phyloP scores from a whole-genome alignment of 2,329 filamentous ascomycete genomes.

The Fusarium sp. region DNA sequence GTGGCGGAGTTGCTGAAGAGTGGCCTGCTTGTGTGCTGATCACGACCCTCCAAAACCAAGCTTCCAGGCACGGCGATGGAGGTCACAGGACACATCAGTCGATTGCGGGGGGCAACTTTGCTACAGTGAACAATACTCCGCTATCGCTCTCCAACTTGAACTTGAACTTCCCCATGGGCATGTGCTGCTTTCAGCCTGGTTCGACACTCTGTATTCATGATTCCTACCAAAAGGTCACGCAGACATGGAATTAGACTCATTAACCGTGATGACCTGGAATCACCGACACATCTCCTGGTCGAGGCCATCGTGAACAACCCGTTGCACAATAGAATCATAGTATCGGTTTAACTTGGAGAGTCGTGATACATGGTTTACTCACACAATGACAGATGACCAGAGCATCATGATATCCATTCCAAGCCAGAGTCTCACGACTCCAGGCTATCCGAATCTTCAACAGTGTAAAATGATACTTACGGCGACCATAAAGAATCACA shows the following conservation, averaged over 20 bases:
- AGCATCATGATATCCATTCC: neutral
- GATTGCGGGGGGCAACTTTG: conserved; percentile 20
- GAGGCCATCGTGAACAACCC: neutral
- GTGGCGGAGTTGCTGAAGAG: conserved; percentile 15
- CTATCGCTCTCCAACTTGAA: conserved; percentile 4
- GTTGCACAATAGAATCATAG: neutral
- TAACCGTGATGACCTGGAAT: neutral
- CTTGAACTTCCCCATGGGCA: neutral
- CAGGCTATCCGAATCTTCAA: neutral
- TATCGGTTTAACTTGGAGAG: neutral
- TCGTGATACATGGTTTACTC: neutral
- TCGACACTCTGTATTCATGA: neutral
- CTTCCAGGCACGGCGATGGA: neutral
- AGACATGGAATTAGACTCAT: conserved; percentile 6
- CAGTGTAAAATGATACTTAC: neutral
- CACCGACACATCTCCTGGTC: neutral
- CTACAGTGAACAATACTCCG: conserved; percentile 10
- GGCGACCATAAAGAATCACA: neutral
- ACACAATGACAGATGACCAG: neutral
- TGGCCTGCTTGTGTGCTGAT: conserved; percentile 37
- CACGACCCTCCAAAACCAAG: conserved; percentile 12
- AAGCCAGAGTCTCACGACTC: neutral
- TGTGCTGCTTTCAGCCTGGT: neutral
- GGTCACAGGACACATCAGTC: conserved; percentile 39
- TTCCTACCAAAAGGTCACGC: conserved; percentile 3